phyloP scores from a whole-genome alignment of 2,329 filamentous ascomycete genomes.

The Apiospora koreana region DNA sequence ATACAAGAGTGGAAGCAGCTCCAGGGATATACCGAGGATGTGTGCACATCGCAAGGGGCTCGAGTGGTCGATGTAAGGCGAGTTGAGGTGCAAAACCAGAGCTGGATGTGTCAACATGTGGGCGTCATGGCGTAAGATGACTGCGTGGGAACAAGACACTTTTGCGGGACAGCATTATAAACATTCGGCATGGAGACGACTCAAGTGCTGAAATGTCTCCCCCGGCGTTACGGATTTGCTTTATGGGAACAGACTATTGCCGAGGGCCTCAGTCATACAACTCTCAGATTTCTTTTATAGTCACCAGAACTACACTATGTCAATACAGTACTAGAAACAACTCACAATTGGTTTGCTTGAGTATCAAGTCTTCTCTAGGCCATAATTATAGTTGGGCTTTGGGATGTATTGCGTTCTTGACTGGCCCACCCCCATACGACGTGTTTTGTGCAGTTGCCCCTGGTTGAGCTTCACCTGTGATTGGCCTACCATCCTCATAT shows the following conservation, averaged over 20 bases:
- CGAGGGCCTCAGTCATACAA: background rate
- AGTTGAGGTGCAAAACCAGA: background rate
- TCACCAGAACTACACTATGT: background rate
- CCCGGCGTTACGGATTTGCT: constrained; percentile 33
- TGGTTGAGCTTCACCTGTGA: background rate
- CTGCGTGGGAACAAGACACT: background rate
- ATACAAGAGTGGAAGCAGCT: background rate
- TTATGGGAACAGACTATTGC: background rate
- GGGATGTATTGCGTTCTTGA: background rate
- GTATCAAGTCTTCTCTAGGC: background rate
- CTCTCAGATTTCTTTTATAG: background rate
- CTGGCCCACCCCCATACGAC: background rate
- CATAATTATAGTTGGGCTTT: background rate
- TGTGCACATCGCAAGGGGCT: background rate
- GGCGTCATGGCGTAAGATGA: background rate
- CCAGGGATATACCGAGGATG: background rate
- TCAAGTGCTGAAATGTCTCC: constrained; percentile 62
- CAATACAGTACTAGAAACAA: background rate
- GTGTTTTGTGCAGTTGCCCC: background rate
- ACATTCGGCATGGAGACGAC: constrained; percentile 40
- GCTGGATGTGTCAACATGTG: background rate
- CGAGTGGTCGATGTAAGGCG: background rate
- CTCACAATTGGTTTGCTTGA: background rate
- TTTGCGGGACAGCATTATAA: background rate
- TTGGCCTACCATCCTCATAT: background rate